Base-by-base conservation (phyloP, 495 filamentous ascomycete genomes). In the Amniculicola lignicola region DNA sequence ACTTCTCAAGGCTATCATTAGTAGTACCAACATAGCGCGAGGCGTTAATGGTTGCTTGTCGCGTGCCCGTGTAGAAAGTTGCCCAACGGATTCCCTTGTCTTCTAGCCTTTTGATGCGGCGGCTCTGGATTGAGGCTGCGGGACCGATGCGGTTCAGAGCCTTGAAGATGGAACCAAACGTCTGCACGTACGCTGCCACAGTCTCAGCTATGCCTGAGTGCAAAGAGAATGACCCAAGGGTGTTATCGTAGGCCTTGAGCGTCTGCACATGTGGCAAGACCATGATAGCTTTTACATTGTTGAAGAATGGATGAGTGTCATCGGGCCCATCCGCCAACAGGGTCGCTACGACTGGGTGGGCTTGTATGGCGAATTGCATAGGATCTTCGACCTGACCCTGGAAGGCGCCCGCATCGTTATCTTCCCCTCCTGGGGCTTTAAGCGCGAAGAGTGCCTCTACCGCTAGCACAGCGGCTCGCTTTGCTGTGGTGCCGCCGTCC, bases 341-440 rank as follows among this genome's bases (percentile, higher is more conserved):
- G 41, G 41, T 44, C 41, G 41, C 41, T 22, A 44, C 24, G 41
- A 44, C 41, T 44, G 41, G 41, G 23, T 44, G 41, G 41, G 41
- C 41, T 44, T 44, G 41, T 44, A 44, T 44, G 41, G 41, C 41
- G 41, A 44, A 44, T 44, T 44, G 41, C 41, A 44, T 44, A 44
- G 41, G 41, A 27, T 44, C 41, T 44, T 44, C 41, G 41, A 44
- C 41, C 41, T 44, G 41, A 44, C 41, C 41, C 24, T 44, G 41
- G 41, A 44, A 44, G 41, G 41, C 41, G 41, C 41, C 41, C 41
- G 41, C 41, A 44, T 44, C 41, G 41, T 44, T 44, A 44, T 44
- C 41, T 44, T 44, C 41, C 41, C 18, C 41, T 44, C 41, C 41
- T 44, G 41, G 41, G 41, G 41, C 41, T 44, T 44, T 5, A 44